These are phyloP conservation scores for Vaccinium myrtillus DNA, from an alignment of 148 eudicot species.

Conservation along the genomic window DNA sequence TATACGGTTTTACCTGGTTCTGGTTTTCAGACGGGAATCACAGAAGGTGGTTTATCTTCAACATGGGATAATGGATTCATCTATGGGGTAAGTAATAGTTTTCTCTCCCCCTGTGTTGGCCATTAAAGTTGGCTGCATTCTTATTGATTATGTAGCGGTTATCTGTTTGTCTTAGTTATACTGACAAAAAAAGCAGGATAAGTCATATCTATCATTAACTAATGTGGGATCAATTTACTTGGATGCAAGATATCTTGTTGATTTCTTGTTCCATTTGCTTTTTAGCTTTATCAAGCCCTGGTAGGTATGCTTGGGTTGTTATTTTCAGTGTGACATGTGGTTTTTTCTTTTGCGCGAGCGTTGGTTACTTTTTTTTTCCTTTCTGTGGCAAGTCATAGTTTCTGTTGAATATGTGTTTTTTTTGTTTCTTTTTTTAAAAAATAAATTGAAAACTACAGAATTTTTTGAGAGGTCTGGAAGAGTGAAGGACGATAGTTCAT, in stretches of 20 bases:
- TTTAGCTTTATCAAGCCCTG: not conserved
- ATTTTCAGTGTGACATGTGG: not conserved
- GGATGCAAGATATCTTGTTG: not conserved
- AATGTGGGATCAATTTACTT: not conserved
- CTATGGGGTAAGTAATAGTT: conserved; percentile 80
- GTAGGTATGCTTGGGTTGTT: not conserved
- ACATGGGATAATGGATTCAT: conserved; percentile 96
- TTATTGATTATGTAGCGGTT: not conserved
- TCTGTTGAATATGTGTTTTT: not conserved
- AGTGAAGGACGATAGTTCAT: not conserved
- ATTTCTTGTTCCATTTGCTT: not conserved
- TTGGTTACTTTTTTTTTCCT: not conserved
- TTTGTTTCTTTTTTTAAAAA: not conserved
- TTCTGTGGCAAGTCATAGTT: not conserved
- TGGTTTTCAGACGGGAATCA: conserved; percentile 72
- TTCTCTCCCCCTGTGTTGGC: not conserved
- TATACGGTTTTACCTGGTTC: conserved; percentile 16
- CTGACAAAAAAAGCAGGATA: not conserved
- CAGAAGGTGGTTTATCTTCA: conserved; percentile 90
- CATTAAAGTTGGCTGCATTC: not conserved
- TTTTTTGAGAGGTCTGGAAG: not conserved
- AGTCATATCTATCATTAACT: not conserved
- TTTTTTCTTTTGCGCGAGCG: not conserved
- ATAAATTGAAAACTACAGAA: not conserved
- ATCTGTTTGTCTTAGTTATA: not conserved